Conservation (phyloP, 495 filamentous ascomycete genomes). For the Penicillium desertorum region DNA sequence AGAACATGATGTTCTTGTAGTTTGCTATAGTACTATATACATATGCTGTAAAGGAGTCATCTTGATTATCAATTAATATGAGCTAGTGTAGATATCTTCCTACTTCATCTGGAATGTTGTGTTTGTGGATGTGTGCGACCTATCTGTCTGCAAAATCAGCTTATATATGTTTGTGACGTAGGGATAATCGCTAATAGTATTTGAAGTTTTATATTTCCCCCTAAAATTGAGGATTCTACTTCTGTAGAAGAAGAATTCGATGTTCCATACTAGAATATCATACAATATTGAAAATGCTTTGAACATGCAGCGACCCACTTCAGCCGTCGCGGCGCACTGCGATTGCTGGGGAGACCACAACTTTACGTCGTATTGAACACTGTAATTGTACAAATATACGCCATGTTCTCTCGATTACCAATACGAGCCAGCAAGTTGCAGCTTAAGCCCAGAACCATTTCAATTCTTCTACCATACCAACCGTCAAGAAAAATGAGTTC, state of each 20-base stretch:
- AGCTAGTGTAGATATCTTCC: not conserved
- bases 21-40: not conserved
- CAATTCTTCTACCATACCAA: not conserved
- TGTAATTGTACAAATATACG: not conserved
- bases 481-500: constrained; percentile 18
- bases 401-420: constrained; percentile 8
- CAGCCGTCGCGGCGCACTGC: constrained; percentile 17
- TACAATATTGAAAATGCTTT: not conserved
- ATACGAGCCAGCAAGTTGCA: not conserved
- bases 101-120: not conserved
- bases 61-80: not conserved
- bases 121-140: not conserved
- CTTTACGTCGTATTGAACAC: not conserved
- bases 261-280: not conserved
- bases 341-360: not conserved
- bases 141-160: not conserved
- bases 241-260: not conserved
- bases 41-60: not conserved
- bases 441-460: constrained; percentile 2
- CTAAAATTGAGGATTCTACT: not conserved
- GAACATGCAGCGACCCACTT: constrained; percentile 18
- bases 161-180: not conserved
- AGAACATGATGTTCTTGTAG: not conserved
- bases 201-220: not conserved
- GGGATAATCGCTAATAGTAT: not conserved